phyloP scores from a whole-genome alignment of 495 filamentous ascomycete genomes.

The Mytilinidion resinicola region DNA sequence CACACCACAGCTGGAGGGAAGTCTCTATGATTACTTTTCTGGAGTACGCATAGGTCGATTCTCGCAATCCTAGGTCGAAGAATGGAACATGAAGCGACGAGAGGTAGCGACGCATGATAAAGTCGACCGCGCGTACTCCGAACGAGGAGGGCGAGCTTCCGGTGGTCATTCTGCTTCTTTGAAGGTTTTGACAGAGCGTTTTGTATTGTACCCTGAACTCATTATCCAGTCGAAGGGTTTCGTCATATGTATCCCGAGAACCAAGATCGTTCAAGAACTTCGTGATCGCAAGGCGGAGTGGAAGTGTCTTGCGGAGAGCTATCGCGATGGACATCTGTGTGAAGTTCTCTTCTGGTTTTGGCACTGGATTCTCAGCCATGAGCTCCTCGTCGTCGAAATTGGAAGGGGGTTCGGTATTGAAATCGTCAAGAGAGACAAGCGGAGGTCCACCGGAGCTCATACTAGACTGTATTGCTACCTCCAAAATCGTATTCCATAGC shows the following conservation, averaged over 20 bases:
- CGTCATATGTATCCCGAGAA: constrained; percentile 6
- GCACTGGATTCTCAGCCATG: constrained; percentile 27
- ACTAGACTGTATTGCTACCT: constrained; percentile 54
- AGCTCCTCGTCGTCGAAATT: constrained; percentile 47
- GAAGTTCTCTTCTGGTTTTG: constrained; percentile 30
- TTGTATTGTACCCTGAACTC: constrained; percentile 33
- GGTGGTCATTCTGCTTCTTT: neutral
- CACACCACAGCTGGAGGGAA: constrained; percentile 46
- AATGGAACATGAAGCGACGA: constrained; percentile 47
- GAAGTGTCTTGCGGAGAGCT: constrained; percentile 14
- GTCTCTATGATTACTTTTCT: constrained; percentile 44
- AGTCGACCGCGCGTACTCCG: constrained; percentile 38
- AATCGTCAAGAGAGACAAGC: constrained; percentile 46
- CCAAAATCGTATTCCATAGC: constrained; percentile 62
- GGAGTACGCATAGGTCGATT: constrained; percentile 46
- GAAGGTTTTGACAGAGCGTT: constrained; percentile 29
- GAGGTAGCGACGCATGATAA: constrained; percentile 44
- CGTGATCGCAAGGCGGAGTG: constrained; percentile 4
- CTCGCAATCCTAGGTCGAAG: constrained; percentile 33
- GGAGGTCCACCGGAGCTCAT: constrained; percentile 55
- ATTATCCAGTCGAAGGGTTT: constrained; percentile 34
- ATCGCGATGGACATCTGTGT: constrained; percentile 13
- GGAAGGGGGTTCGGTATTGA: constrained; percentile 4
- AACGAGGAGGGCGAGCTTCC: constrained; percentile 34
- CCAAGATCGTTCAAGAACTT: constrained; percentile 14